These are phyloP conservation scores for Candida maltosa DNA, from an alignment of 805 yeast species.

Conservation along the genomic window DNA sequence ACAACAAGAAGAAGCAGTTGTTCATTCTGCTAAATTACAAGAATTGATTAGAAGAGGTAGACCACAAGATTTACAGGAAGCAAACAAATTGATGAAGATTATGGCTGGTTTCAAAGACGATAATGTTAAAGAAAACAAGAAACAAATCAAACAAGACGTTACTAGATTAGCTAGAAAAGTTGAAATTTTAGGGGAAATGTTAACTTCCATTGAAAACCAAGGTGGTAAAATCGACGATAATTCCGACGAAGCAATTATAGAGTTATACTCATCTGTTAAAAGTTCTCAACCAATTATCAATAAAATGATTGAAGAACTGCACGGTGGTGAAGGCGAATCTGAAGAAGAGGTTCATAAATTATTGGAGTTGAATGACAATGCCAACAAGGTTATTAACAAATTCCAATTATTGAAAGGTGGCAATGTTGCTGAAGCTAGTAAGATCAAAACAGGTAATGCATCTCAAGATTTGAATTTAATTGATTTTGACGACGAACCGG, in stretches of 20 bases:
- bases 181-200: slow-evolving; percentile 85
- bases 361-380: slow-evolving; percentile 68
- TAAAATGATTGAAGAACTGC: slow-evolving; percentile 76
- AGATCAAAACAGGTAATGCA: slow-evolving; percentile 34
- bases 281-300: slow-evolving; percentile 84
- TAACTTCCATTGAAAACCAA: slow-evolving; percentile 45
- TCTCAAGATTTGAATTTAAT: slow-evolving; percentile 34
- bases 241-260: slow-evolving; percentile 71
- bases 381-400: slow-evolving; percentile 66
- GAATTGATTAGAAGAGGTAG: slow-evolving; percentile 93
- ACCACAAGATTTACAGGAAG: slow-evolving; percentile 93
- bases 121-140: slow-evolving; percentile 66
- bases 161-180: slow-evolving; percentile 82
- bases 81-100: slow-evolving; percentile 93
- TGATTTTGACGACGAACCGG: slow-evolving; percentile 41
- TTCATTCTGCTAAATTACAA: slow-evolving; percentile 92
- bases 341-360: slow-evolving; percentile 61
- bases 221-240: slow-evolving; percentile 33
- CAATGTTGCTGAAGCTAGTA: slow-evolving; percentile 51
- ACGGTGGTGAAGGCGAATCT: slow-evolving; percentile 65
- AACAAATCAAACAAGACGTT: slow-evolving; percentile 78
- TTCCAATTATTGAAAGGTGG: slow-evolving; percentile 66
- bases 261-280: slow-evolving; percentile 74
- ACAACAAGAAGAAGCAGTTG: slow-evolving; percentile 87
- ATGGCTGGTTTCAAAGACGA: slow-evolving; percentile 98